These are phyloP conservation scores for Vitrella brassicaformis DNA, from an alignment of 73 alveolate species.

Conservation along the genomic window DNA sequence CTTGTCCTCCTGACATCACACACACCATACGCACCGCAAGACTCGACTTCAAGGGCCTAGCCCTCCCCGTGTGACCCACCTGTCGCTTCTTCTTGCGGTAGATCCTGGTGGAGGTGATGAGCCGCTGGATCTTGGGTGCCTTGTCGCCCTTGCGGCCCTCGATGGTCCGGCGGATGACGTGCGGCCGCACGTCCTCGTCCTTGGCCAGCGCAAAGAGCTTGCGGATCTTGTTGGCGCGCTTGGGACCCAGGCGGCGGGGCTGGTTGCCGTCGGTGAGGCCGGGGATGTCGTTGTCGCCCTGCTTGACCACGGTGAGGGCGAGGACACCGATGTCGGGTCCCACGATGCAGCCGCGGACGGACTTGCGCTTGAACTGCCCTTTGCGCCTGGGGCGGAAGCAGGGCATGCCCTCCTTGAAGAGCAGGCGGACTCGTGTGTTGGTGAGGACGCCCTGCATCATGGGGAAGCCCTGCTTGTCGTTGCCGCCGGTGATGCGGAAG, in stretches of 20 bases:
- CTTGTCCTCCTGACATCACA: not conserved
- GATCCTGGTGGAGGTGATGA: not conserved
- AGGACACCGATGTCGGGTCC: constrained; percentile 53
- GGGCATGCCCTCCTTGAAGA: constrained; percentile 55
- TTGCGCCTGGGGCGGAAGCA: constrained; percentile 55
- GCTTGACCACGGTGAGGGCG: constrained; percentile 53
- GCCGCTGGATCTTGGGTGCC: not conserved
- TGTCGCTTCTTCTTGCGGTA: no score
- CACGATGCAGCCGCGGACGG: constrained; percentile 73
- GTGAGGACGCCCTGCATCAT: constrained; percentile 78
- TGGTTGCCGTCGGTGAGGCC: constrained; percentile 47
- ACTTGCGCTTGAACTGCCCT: constrained; percentile 58
- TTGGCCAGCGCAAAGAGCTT: constrained; percentile 44
- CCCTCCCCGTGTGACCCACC: no score
- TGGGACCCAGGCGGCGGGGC: constrained; percentile 53
- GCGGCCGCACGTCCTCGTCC: constrained; percentile 9
- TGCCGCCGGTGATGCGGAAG: constrained; percentile 78
- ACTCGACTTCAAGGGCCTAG: no score
- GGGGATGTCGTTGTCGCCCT: constrained; percentile 70
- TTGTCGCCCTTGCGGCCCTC: not conserved
- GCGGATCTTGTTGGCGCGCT: constrained; percentile 48
- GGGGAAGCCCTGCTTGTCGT: constrained; percentile 83
- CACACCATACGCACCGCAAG: not conserved
- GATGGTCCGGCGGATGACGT: not conserved
- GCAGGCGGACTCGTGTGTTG: constrained; percentile 62